A percentile compares a stretch with the other conserved stretches of the same genome.
Conservation (phyloP, 2,329 filamentous ascomycete species). For the Huntiella decipiens region DNA sequence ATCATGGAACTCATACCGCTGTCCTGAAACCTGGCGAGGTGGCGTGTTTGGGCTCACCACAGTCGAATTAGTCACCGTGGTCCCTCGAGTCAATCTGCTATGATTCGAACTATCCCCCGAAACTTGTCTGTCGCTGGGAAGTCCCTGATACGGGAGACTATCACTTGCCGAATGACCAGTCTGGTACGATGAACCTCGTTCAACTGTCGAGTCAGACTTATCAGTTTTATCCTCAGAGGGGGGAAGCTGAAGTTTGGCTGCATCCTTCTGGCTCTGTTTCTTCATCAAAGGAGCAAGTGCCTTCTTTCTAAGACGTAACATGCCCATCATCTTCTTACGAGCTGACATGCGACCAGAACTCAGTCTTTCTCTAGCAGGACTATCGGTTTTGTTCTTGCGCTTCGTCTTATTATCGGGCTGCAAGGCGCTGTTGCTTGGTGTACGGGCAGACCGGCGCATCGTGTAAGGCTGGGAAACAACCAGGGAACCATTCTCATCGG, state of each 20-base stretch:
- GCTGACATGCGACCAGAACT: neutral
- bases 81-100: constrained; percentile 1
- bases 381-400: neutral
- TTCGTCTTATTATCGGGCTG: neutral
- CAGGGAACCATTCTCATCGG: constrained; percentile 4
- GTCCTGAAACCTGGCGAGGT: neutral
- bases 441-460: constrained; percentile 7
- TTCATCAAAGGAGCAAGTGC: constrained; percentile 6
- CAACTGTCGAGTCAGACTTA: neutral
- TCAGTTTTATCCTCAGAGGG: neutral
- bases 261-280: neutral
- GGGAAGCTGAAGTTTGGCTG: neutral
- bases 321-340: constrained; percentile 1
- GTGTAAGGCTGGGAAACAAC: constrained; percentile 3
- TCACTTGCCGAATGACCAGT: neutral
- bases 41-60: constrained; percentile 5
- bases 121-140: constrained; percentile 1
- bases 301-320: constrained; percentile 8
- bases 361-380: neutral
- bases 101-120: constrained; percentile 2
- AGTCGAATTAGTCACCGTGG: constrained; percentile 2
- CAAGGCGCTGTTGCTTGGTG: constrained; percentile 5
- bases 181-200: neutral
- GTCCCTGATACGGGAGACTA: neutral
- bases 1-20: constrained; percentile 6